Conservation (phyloP, 2,329 filamentous ascomycete genomes). For the Thyridium curvatum region DNA sequence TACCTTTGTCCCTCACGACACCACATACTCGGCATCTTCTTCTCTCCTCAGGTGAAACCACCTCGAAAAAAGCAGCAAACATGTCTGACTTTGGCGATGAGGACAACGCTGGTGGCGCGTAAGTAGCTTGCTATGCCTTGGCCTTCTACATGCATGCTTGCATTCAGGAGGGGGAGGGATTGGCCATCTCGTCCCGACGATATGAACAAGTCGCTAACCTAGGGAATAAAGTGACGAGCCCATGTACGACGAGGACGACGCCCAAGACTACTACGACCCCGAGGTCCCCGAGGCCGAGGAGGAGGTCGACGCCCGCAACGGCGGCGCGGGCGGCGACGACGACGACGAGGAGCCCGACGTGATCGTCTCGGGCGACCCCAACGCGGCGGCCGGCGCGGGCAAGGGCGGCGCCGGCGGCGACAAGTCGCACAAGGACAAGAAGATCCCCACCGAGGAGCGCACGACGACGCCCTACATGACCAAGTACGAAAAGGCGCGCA, state of each 20-base stretch:
- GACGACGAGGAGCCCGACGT: constrained; percentile 53
- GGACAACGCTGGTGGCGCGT: constrained; percentile 52
- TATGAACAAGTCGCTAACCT: constrained; percentile 4
- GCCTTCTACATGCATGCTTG: neutral
- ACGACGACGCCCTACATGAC: constrained; percentile 98
- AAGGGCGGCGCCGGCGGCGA: constrained; percentile 37
- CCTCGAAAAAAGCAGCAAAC: constrained; percentile 6
- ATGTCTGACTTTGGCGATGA: constrained; percentile 75
- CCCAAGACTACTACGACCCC: constrained; percentile 52
- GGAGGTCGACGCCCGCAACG: constrained; percentile 35
- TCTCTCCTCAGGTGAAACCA: too few species aligned
- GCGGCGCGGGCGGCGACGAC: constrained; percentile 40
- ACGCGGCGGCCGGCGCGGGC: constrained; percentile 30
- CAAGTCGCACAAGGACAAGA: constrained; percentile 68
- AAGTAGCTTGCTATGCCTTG: constrained; percentile 22
- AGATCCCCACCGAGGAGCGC: constrained; percentile 81
- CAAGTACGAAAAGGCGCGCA: constrained; percentile 93
- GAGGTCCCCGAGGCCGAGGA: constrained; percentile 49
- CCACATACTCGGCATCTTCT: too few species aligned
- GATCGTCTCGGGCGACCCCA: constrained; percentile 55
- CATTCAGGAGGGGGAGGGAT: constrained; percentile 3
- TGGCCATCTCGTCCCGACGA: too few species aligned
- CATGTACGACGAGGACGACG: constrained; percentile 65
- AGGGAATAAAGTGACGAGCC: constrained; percentile 52
- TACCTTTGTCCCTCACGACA: too few species aligned